Conservation (phyloP, 306 rosid genomes). For the Amphicarpaea edgeworthii region DNA sequence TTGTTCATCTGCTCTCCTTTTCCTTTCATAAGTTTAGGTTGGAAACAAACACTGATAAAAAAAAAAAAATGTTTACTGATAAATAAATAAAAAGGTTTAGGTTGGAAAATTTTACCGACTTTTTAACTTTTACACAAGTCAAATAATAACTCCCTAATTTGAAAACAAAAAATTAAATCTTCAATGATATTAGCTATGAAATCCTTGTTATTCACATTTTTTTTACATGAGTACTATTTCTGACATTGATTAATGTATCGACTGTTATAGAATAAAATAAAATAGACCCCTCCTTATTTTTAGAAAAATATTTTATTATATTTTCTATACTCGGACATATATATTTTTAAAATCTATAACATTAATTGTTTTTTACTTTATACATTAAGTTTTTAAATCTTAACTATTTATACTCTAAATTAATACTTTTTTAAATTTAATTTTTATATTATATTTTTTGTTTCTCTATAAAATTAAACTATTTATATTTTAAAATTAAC, state of each 20-base stretch:
- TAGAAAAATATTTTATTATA: neutral
- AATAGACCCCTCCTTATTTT: neutral
- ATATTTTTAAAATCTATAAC: neutral
- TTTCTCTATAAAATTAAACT: neutral
- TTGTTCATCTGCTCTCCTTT: neutral
- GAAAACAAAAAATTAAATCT: neutral
- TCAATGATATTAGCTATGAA: neutral
- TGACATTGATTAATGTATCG: neutral
- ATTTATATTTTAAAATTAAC: neutral
- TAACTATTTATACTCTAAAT: neutral
- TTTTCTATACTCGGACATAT: neutral
- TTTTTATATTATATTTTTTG: neutral
- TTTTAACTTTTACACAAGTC: neutral
- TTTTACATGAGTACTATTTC: neutral
- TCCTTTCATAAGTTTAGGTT: neutral
- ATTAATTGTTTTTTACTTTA: neutral
- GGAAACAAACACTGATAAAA: too few species aligned
- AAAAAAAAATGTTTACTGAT: too few species aligned
- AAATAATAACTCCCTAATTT: neutral
- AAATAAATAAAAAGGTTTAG: too few species aligned
- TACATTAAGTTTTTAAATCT: neutral
- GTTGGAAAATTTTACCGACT: neutral
- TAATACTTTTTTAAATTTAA: neutral
- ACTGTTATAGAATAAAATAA: neutral
- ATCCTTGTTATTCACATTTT: neutral